Conservation (phyloP, 2,329 filamentous ascomycete species). For the Aspergillus spinulosporus region DNA sequence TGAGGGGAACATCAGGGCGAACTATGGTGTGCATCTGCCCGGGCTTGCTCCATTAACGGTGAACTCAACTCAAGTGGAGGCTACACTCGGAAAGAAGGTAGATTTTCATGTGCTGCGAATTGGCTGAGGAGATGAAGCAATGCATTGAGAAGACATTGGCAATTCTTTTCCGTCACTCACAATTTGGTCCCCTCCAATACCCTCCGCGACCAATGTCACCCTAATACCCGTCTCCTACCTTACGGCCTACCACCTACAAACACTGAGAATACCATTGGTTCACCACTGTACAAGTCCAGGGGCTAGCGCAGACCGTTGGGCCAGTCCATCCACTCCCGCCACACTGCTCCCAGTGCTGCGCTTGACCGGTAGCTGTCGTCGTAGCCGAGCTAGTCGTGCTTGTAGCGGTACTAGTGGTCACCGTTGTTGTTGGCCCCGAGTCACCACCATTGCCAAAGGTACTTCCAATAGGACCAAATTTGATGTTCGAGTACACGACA, state of each 20-base stretch:
- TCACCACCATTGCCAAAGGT: conserved; percentile 41
- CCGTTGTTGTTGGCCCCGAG: conserved; percentile 2
- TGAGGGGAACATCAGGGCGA: too few relatives aligned
- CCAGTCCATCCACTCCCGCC: conserved; percentile 39
- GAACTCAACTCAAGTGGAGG: too few relatives aligned
- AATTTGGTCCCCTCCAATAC: too few relatives aligned
- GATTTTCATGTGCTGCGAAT: too few relatives aligned
- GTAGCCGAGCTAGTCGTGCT: conserved; percentile 12
- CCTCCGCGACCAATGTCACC: too few relatives aligned
- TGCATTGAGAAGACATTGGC: too few relatives aligned
- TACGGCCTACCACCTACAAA: conserved; percentile 20
- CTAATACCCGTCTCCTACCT: too few relatives aligned
- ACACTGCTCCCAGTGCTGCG: conserved; percentile 33
- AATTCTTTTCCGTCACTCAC: too few relatives aligned
- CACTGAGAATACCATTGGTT: conserved; percentile 44
- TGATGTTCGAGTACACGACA: conserved; percentile 62
- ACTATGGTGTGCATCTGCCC: too few relatives aligned
- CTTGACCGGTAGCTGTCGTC: conserved; percentile 18
- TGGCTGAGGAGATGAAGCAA: too few relatives aligned
- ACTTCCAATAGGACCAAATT: conserved; percentile 57
- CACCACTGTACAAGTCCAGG: conserved; percentile 34
- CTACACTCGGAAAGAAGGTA: too few relatives aligned
- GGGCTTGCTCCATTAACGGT: too few relatives aligned
- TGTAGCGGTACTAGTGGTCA: conserved; percentile 1
- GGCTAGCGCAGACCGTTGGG: conserved; percentile 34